A percentile compares a stretch with the other conserved stretches of the same genome.
Evolutionary conservation across 805 yeast species (phyloP).

Genomic region (Kuraishia ogatae): DNA sequence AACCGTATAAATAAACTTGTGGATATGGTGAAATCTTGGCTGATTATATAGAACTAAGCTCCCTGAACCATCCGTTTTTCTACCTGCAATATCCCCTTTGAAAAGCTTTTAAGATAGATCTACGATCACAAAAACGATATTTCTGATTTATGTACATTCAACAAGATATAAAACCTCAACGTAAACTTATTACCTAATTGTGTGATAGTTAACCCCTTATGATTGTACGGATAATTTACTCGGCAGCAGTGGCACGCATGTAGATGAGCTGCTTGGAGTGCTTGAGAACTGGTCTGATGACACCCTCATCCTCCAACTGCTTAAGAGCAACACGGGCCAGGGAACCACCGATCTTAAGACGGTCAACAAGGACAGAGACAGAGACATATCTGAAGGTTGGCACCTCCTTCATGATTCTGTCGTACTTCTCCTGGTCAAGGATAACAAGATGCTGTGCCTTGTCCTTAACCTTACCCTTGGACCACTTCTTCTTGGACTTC

Average conservation of each 20-base stretch:
- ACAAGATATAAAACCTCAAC: neutral
- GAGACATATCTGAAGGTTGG: conserved; percentile 98
- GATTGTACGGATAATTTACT: conserved; percentile 27
- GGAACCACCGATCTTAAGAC: conserved; percentile 99
- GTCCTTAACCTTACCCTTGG: conserved; percentile 99
- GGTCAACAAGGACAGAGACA: conserved; percentile 96
- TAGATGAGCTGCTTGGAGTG: conserved; percentile 97
- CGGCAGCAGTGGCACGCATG: conserved; percentile 72
- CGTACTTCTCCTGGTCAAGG: conserved; percentile 97
- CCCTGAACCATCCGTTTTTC: too few species aligned
- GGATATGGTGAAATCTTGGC: too few species aligned
- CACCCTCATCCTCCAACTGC: conserved; percentile 92
- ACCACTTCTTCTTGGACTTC: conserved; percentile 99
- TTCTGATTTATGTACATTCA: neutral
- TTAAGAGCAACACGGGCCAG: conserved; percentile 96
- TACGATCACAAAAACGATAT: neutral
- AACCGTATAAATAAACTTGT: too few species aligned
- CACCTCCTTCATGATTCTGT: conserved; percentile 98
- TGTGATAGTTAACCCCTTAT: neutral
- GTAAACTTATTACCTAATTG: neutral
- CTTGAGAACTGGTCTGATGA: conserved; percentile 86
- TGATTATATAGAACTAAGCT: too few species aligned
- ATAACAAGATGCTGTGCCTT: conserved; percentile 98
- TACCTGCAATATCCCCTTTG: too few species aligned
- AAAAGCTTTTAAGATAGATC: neutral